Base-by-base conservation (phyloP, 2,329 filamentous ascomycete species). In the Cladosporium sp. region DNA sequence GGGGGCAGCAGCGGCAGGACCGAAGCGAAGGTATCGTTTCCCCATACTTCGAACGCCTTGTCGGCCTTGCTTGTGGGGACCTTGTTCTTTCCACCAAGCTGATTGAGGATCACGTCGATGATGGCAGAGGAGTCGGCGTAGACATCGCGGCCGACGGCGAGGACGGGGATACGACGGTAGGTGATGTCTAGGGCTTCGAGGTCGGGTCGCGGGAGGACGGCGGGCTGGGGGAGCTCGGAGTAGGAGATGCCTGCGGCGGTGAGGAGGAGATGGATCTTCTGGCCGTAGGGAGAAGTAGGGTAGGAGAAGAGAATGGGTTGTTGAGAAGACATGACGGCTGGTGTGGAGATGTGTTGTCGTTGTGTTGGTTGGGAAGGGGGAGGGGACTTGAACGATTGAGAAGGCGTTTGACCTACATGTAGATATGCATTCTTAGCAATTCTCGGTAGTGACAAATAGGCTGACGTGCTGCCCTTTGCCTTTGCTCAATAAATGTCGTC, bases 221-320 rank as follows among this genome's bases (percentile, higher is more conserved):
- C 41, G 11, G 66, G 67, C 52, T 69, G 67, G 11, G 55, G 24
- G 21, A 59, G 61, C 24, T 54, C 49, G 10, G 34, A 32, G 72
- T 88, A 90, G 0, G 85, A 82, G 47, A 92, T 88, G 28, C 83
- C 83, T 51, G 89, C 85, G 6, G 92, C 83, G 58, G 83, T 81
- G n/a, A 92, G 80, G 74, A 92, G 92, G 88, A 88, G 91, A 24
- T 85, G 77, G 38, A 91, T 76, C 67, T 88, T 81, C 61, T 81
- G 82, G 4, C 88, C 88, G 73, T 86, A 91, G 0, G 89, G 88
- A 12, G 89, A 91, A 73, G 81, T 83, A 0, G 81, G 74, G 75
- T 91, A 92, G 77, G 90, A 87, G 76, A 89, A 91, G 2, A 92
- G 74, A 18, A 90, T 80, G 34, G 32, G 55, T 58, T 36, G 18